These are phyloP conservation scores for Stagonosporopsis cucurbitacearum DNA, from an alignment of 2,329 filamentous ascomycete genomes.

Conservation along the genomic window DNA sequence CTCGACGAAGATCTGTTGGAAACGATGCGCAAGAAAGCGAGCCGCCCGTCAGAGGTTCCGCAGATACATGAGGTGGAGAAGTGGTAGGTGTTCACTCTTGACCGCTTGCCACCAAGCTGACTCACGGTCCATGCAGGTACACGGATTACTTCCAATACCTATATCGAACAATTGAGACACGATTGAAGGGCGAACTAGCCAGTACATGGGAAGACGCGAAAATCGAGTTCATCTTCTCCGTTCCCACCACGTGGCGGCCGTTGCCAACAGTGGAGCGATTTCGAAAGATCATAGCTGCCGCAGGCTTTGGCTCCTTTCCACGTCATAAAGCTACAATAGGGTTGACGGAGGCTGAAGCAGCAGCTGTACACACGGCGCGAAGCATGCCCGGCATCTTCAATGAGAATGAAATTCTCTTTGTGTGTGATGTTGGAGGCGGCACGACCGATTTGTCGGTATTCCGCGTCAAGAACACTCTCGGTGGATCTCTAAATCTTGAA, in stretches of 20 bases:
- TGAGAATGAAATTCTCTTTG: constrained; percentile 53
- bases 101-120: constrained; percentile 30
- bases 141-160: constrained; percentile 57
- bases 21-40: constrained; percentile 12
- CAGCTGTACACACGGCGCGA: constrained; percentile 56
- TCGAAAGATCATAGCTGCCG: constrained; percentile 54
- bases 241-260: constrained; percentile 64
- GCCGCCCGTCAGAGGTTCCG: constrained; percentile 19
- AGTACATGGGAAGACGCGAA: constrained; percentile 49
- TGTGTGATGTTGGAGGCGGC: constrained; percentile 60
- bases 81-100: constrained; percentile 13
- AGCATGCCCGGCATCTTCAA: constrained; percentile 17
- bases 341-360: constrained; percentile 62
- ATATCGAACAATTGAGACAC: constrained; percentile 57
- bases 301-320: constrained; percentile 56
- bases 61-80: constrained; percentile 56
- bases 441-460: constrained; percentile 53
- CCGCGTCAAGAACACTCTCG: constrained; percentile 32
- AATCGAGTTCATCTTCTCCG: constrained; percentile 63
- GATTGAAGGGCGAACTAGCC: constrained; percentile 48
- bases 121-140: constrained; percentile 49
- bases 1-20: constrained; percentile 54
- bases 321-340: constrained; percentile 53
- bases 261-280: constrained; percentile 60
- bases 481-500: constrained; percentile 27